These are phyloP conservation scores for Lecanicillium sp. DNA, from an alignment of 2,329 filamentous ascomycete genomes.

Conservation along the genomic window DNA sequence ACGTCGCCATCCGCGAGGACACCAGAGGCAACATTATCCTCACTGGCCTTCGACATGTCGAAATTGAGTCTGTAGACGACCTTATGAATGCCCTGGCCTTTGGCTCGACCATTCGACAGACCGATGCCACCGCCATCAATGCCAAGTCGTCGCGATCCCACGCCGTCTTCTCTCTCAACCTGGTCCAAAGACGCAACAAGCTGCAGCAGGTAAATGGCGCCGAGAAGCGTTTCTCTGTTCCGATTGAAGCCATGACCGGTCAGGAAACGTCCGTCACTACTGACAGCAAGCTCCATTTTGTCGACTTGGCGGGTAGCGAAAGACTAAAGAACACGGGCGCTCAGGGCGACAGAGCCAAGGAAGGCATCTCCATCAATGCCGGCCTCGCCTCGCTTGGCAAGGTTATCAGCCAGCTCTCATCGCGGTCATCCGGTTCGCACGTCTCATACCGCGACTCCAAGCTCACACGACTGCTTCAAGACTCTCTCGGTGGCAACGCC, in stretches of 20 bases:
- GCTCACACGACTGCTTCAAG: constrained; percentile 87
- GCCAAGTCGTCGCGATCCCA: constrained; percentile 96
- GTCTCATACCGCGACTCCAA: constrained; percentile 98
- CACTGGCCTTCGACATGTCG: constrained; percentile 79
- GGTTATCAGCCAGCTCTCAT: constrained; percentile 95
- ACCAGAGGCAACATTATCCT: constrained; percentile 89
- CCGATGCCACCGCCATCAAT: constrained; percentile 94
- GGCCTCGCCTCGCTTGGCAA: constrained; percentile 92
- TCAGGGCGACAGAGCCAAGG: constrained; percentile 86
- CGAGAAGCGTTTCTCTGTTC: constrained; percentile 84
- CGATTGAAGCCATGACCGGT: constrained; percentile 68
- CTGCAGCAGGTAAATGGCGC: constrained; percentile 38
- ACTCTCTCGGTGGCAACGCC: constrained; percentile 92
- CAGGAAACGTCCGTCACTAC: constrained; percentile 66
- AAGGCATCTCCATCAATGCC: constrained; percentile 97
- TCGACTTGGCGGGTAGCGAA: constrained; percentile 95
- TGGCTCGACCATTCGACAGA: constrained; percentile 90
- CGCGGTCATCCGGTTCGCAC: constrained; percentile 76
- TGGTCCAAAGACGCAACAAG: constrained; percentile 74
- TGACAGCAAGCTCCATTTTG: constrained; percentile 97
- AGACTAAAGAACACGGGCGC: constrained; percentile 94
- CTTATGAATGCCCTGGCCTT: constrained; percentile 83
- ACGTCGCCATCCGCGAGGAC: constrained; percentile 91
- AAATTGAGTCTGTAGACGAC: constrained; percentile 88
- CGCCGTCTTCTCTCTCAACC: constrained; percentile 91